These are phyloP conservation scores for Tuber indicum DNA, from an alignment of 495 filamentous ascomycete species.

Conservation along the genomic window DNA sequence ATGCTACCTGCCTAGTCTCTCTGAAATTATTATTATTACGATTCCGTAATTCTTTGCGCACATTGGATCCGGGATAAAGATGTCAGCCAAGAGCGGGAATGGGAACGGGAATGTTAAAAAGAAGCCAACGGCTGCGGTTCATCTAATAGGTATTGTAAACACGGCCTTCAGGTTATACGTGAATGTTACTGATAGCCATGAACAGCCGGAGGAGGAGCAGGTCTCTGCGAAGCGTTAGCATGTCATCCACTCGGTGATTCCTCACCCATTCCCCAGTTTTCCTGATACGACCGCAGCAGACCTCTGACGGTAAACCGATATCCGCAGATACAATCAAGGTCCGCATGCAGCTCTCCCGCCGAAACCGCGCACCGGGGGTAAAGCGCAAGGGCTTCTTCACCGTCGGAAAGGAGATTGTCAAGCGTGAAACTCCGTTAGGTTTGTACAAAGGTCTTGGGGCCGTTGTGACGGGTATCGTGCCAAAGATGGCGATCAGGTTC, in stretches of 20 bases:
- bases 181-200: neutral
- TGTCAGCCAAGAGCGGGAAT: slow-evolving; percentile 47
- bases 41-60: neutral
- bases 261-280: neutral
- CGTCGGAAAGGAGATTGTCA: slow-evolving; percentile 81
- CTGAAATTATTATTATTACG: neutral
- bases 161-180: neutral
- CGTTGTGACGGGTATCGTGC: slow-evolving; percentile 92
- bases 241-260: slow-evolving; percentile 87
- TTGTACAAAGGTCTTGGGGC: slow-evolving; percentile 97
- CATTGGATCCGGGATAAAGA: neutral
- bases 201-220: slow-evolving; percentile 89
- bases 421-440: slow-evolving; percentile 79
- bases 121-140: slow-evolving; percentile 78
- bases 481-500: slow-evolving; percentile 99
- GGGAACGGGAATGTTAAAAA: slow-evolving; percentile 48
- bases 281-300: neutral
- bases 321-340: slow-evolving; percentile 58
- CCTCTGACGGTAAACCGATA: slow-evolving; percentile 3
- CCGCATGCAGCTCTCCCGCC: slow-evolving; percentile 94
- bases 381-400: slow-evolving; percentile 79
- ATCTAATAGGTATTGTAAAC: slow-evolving; percentile 70
- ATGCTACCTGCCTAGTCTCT: neutral
- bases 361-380: slow-evolving; percentile 74
- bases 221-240: slow-evolving; percentile 97